phyloP scores from a whole-genome alignment of 305 asterid genomes.

The Fraxinus platypoda region DNA sequence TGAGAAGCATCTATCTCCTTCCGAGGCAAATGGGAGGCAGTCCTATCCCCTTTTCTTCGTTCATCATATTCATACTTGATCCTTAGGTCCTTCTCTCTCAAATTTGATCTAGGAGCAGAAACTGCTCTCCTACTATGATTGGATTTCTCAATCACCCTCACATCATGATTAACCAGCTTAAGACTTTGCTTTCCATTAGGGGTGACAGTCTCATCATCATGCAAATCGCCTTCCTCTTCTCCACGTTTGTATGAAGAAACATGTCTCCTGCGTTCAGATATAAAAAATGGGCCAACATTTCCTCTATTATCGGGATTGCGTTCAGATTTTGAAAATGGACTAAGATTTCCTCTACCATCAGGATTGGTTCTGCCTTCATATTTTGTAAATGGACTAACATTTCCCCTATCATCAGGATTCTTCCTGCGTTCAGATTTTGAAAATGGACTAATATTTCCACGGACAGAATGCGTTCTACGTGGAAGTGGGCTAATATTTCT shows the following conservation, averaged over 20 bases:
- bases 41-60: slow-evolving; percentile 28
- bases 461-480: neutral
- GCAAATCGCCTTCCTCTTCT: slow-evolving; percentile 2
- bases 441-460: slow-evolving; percentile 28
- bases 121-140: slow-evolving; percentile 37
- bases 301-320: slow-evolving; percentile 9
- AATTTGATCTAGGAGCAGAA: slow-evolving; percentile 60
- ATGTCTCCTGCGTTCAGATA: slow-evolving; percentile 46
- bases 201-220: neutral
- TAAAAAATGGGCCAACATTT: slow-evolving; percentile 35
- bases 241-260: slow-evolving; percentile 36
- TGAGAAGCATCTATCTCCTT: slow-evolving; percentile 29
- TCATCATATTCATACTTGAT: slow-evolving; percentile 29
- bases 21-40: slow-evolving; percentile 23
- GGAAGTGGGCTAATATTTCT: slow-evolving; percentile 28
- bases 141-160: slow-evolving; percentile 21
- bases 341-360: slow-evolving; percentile 5
- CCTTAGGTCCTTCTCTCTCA: slow-evolving; percentile 27
- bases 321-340: slow-evolving; percentile 15
- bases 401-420: slow-evolving; percentile 2
- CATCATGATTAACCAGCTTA: slow-evolving; percentile 19
- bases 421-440: neutral
- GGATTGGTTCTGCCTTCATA: slow-evolving; percentile 17
- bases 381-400: slow-evolving; percentile 1
- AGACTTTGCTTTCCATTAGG: slow-evolving; percentile 19